phyloP scores from a whole-genome alignment of 177 flowering plant genomes.

The Vitis hybrid region DNA sequence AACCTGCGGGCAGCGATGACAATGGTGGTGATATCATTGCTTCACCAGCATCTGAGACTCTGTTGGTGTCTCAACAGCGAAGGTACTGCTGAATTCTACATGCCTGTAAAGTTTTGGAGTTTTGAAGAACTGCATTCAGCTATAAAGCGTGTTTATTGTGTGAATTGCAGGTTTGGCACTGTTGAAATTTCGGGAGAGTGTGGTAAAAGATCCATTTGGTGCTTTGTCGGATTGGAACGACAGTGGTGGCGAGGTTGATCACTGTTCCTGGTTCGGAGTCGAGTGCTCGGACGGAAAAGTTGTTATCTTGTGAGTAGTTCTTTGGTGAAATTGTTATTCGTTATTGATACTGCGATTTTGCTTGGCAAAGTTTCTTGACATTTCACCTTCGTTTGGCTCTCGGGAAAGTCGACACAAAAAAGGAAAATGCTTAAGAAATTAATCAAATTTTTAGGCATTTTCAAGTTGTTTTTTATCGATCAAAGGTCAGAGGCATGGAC shows the following conservation, averaged over 20 bases:
- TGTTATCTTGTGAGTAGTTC: constrained; percentile 36
- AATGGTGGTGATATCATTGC: constrained; percentile 1
- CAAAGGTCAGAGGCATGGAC: background rate
- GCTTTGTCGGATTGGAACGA: constrained; percentile 38
- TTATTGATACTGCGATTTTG: too few relatives aligned
- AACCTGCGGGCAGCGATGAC: constrained; percentile 7
- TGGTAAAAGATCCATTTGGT: constrained; percentile 40
- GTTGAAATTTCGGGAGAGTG: constrained; percentile 36
- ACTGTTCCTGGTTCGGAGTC: constrained; percentile 51
- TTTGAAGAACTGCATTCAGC: background rate
- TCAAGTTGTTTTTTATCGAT: background rate
- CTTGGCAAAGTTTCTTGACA: too few relatives aligned
- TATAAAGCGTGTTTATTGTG: background rate
- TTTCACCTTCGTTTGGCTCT: background rate
- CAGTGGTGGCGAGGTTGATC: constrained; percentile 22
- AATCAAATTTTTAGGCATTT: background rate
- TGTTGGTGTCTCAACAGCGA: constrained; percentile 36
- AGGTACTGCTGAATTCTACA: constrained; percentile 25
- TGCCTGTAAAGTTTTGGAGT: background rate
- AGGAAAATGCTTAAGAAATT: background rate
- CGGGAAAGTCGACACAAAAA: constrained; percentile 1
- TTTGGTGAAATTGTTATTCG: background rate
- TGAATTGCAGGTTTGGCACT: constrained; percentile 41
- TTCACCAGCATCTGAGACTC: constrained; percentile 9
- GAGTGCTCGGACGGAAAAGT: constrained; percentile 48